Evolutionary conservation across 148 eudicot species (phyloP), one percentile per base, ranked within the genome.

Genomic region (Selenicereus undatus): DNA sequence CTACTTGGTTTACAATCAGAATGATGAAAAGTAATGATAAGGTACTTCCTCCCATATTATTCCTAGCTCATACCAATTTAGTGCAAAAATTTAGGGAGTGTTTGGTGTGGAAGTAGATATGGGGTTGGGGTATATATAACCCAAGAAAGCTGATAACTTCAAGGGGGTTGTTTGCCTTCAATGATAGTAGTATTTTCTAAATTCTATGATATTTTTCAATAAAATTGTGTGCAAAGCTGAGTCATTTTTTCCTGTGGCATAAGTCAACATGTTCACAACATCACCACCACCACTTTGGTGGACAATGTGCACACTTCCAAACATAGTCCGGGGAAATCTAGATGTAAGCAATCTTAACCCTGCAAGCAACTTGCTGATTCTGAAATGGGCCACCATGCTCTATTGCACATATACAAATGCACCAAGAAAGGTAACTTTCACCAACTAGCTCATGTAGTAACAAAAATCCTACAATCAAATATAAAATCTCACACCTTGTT

Each of bases 61-160:
- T 60, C 82, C 80, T 77, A 73, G 56, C 64, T 77, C 71, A 29
- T 45, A 72, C 78, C 78, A 72, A 39, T 65, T 77, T 77, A 43
- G 73, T 65, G 68, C 81, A 65, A 64, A 68, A 36, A 20, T 64
- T 60, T 77, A 80, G 73, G 73, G 64, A 73, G 80, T 43, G 65
- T 75, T 75, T 76, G 70, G 51, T 76, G 35, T 70, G n/a, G 77
- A 56, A 76, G 74, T 80, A 52, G 81, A 56, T 81, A 65, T 48
- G 69, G 50, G 78, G 81, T 65, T 60, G 77, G 78, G 58, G 78
- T 80, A 76, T 80, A 60, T 84, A 77, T 81, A 81, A 30, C 74
- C 78, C 72, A 26, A 76, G 30, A 81, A 35, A 77, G 78, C 36
- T 51, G 39, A 14, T 13, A 51, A 75, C 17, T 75, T 66, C 71